Evolutionary conservation across 306 rosid genomes (phyloP).

Genomic region (Prosopis cineraria): DNA sequence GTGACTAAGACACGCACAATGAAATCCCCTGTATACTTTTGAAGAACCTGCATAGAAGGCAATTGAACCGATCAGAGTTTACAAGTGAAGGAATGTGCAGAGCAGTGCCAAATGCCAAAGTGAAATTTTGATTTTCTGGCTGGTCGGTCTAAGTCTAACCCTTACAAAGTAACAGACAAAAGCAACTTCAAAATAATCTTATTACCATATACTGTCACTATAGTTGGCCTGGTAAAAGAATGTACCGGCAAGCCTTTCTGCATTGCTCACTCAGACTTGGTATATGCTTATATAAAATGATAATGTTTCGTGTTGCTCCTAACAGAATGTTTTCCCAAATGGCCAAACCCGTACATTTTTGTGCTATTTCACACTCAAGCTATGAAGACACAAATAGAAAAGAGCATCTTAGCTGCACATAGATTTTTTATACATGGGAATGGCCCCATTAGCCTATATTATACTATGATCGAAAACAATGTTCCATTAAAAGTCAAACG

Average conservation of each 20-base stretch:
- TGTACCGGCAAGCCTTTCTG: constrained; percentile 11
- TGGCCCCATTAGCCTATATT: constrained; percentile 22
- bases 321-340: constrained; percentile 32
- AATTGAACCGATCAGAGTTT: not conserved
- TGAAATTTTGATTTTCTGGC: not conserved
- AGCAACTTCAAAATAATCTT: constrained; percentile 22
- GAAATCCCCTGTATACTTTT: too few species aligned
- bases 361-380: constrained; percentile 8
- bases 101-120: not conserved
- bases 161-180: constrained; percentile 2
- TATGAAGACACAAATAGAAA: not conserved
- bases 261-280: constrained; percentile 27
- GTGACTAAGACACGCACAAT: too few species aligned
- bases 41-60: not conserved
- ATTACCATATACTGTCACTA: not conserved
- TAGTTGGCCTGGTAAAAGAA: constrained; percentile 36
- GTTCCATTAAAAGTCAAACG: not conserved
- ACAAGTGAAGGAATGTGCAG: not conserved
- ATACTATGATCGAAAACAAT: constrained; percentile 19
- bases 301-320: constrained; percentile 31
- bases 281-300: constrained; percentile 23
- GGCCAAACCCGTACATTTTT: constrained; percentile 31
- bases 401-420: not conserved
- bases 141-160: too few species aligned
- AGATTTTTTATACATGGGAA: not conserved